Base-by-base conservation (phyloP, 768 basidiomycete species). In the Suillus variegatus region DNA sequence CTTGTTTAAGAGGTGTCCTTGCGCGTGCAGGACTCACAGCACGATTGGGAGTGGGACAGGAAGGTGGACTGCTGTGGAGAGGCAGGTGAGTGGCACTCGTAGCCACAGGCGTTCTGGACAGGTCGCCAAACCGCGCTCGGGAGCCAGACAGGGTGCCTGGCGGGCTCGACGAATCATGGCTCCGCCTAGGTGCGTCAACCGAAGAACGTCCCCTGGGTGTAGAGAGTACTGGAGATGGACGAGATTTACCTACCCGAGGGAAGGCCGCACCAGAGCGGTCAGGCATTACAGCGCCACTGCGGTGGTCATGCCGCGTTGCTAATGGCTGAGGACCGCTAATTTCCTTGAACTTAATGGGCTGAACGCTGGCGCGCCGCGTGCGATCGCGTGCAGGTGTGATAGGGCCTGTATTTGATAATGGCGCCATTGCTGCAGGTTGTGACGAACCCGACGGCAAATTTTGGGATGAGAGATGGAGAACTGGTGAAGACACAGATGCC, bases 401-500 rank as follows among this genome's bases (percentile, higher is more conserved):
- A 25, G 84, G 75, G 41, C 75, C 78, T 65, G 82, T 76, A 68
- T 79, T 80, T 22, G 84, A 81, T 32, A 86, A 82, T 58, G 82
- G 81, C 22, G 76, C 79, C 65, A 84, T 79, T 22, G 84, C 74
- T 63, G 80, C 78, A 22, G 83, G 74, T 65, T 81, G 83, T 47
- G 84, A 83, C 71, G 80, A 82, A n/a, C 84, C 81, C 43, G 87
- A 85, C 60, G 84, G 83, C 60, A 82, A 71, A 41, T 84, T 79
- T 76, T 85, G 83, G 35, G 87, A 86, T 60, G 85, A 85, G 63
- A 89, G 82, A 71, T 90, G 88, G 52, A 93, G 76, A 36, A 88
- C 83, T 62, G 92, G 91, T 25, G 90, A 91, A 64, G 91, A 93
- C 81, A 89, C 82, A 56, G 92, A 90, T 46, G 85, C 91, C 66